A percentile compares a stretch with the other conserved stretches of the same genome.
Evolutionary conservation across 2,329 filamentous ascomycete species (phyloP).

Genomic region (Drechslerella coelobrocha): DNA sequence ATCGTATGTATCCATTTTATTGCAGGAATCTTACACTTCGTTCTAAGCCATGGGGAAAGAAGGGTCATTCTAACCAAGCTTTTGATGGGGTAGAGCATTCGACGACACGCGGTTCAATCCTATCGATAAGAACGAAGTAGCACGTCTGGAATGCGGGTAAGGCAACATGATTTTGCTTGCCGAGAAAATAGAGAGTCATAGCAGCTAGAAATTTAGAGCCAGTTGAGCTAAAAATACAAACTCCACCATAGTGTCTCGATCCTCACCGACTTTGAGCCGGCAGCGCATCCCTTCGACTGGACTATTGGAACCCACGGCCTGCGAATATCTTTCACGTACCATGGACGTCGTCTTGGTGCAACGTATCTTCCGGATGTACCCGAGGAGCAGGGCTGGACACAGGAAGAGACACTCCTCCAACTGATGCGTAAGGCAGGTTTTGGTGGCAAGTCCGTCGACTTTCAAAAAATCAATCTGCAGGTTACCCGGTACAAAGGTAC

Average conservation of each 20-base stretch:
- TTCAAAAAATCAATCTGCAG: constrained; percentile 79
- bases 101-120: constrained; percentile 70
- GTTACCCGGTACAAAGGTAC: constrained; percentile 86
- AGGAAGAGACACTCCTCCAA: constrained; percentile 87
- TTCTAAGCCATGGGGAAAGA: too few relatives aligned
- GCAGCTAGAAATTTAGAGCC: too few relatives aligned
- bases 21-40: not conserved
- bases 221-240: too few relatives aligned
- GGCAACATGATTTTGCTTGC: not conserved
- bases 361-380: constrained; percentile 95
- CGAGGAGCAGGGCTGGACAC: constrained; percentile 89
- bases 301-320: constrained; percentile 83
- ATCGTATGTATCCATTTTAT: constrained; percentile 63
- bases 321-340: constrained; percentile 80
- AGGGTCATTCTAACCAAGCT: not conserved
- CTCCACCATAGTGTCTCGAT: constrained; percentile 74
- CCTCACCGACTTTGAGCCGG: constrained; percentile 82
- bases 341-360: constrained; percentile 75
- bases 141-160: constrained; percentile 61
- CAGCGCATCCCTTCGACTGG: constrained; percentile 80
- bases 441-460: constrained; percentile 71
- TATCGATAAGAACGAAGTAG: constrained; percentile 65
- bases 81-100: constrained; percentile 59
- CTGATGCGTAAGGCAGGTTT: constrained; percentile 95
- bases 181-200: too few relatives aligned